Percentiles rank a stretch among this genome's conserved stretches.
phyloP scores from a whole-genome alignment of 2,329 filamentous ascomycete genomes.

The Botrytis cinerea region DNA sequence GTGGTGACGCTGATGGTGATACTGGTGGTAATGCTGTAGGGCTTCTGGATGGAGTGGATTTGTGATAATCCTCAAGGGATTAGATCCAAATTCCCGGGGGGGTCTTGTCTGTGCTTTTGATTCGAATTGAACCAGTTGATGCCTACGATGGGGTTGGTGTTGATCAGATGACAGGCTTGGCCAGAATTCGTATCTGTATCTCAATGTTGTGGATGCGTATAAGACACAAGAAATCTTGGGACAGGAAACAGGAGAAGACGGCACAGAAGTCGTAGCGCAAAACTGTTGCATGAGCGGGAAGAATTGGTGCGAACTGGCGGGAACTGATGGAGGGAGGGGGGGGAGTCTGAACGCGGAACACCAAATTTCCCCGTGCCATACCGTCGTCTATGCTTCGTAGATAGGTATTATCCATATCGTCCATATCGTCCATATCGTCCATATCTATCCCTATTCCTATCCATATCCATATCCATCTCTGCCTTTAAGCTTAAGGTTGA shows the following conservation, averaged over 20 bases:
- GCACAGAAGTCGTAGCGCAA: background rate
- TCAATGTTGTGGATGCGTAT: background rate
- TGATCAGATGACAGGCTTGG: constrained; percentile 1
- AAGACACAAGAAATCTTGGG: background rate
- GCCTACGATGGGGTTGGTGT: background rate
- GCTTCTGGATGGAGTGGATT: background rate
- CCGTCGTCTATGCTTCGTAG: too few species aligned
- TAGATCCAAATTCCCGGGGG: background rate
- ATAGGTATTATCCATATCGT: too few species aligned
- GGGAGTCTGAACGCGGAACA: background rate
- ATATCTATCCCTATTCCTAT: background rate
- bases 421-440: too few species aligned
- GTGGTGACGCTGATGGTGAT: background rate
- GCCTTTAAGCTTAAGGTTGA: background rate
- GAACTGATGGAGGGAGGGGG: background rate
- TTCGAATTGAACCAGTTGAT: background rate
- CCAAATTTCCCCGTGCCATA: background rate
- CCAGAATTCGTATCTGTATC: background rate
- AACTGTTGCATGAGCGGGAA: background rate
- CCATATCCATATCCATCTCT: background rate
- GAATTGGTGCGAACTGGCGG: background rate
- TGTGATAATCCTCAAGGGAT: constrained; percentile 2
- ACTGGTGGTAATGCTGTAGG: background rate
- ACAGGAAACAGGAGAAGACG: background rate
- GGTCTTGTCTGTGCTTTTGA: constrained; percentile 6